These are phyloP conservation scores for Dictyostelium gargantuum DNA, from an alignment of 208 protist genomes.

Conservation along the genomic window DNA sequence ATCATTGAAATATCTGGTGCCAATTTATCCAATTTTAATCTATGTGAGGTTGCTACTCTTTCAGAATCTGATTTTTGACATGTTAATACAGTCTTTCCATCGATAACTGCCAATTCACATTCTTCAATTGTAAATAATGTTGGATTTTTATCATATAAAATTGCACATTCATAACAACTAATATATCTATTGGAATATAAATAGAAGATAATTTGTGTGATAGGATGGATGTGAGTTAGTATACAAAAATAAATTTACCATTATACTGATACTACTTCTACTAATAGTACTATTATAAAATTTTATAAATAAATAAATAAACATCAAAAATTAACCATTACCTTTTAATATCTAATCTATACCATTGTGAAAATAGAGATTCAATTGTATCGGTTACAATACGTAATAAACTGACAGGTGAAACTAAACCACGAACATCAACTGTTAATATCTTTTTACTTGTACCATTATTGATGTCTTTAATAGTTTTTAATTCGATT, in stretches of 20 bases:
- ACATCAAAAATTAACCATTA: background rate
- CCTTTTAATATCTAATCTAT: constrained; percentile 63
- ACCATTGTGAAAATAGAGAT: constrained; percentile 62
- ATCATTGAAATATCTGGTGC: constrained; percentile 62
- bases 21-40: constrained; percentile 34
- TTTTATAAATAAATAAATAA: background rate
- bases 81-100: constrained; percentile 53
- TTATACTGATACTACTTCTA: no score
- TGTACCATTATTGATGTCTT: background rate
- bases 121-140: constrained; percentile 63
- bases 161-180: constrained; percentile 56
- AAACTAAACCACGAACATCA: constrained; percentile 25
- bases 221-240: no score
- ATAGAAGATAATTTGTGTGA: background rate
- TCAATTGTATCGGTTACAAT: constrained; percentile 63
- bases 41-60: background rate
- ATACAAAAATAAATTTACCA: no score
- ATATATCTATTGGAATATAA: constrained; percentile 3
- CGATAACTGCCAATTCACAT: constrained; percentile 53
- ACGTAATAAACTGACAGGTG: constrained; percentile 17
- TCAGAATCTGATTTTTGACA: constrained; percentile 23
- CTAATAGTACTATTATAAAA: no score
- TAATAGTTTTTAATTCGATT: constrained; percentile 20
- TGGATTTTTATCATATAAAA: constrained; percentile 38
- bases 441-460: background rate